phyloP scores from a whole-genome alignment of 2,329 filamentous ascomycete species.

The Trichoderma sp. region DNA sequence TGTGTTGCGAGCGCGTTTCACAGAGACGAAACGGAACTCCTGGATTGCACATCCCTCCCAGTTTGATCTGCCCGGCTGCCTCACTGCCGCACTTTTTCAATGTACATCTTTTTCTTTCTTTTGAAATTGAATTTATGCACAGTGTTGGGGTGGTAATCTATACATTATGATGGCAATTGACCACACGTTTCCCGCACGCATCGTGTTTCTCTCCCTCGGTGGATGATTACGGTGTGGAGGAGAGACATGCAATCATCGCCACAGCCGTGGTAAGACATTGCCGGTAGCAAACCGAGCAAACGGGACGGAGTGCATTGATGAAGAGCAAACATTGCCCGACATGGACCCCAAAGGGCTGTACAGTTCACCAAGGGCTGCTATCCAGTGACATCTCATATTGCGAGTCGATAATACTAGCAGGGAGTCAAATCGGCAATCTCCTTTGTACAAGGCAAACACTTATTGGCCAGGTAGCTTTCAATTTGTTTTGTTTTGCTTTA shows the following conservation, averaged over 20 bases:
- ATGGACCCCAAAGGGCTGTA: not conserved
- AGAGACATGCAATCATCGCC: not conserved
- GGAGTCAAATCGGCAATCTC: not conserved
- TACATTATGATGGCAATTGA: not conserved
- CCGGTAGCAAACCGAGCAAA: not conserved
- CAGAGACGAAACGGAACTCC: not conserved
- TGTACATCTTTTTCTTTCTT: too few relatives aligned
- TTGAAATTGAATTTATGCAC: not conserved
- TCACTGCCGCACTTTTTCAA: not conserved
- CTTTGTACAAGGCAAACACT: not conserved
- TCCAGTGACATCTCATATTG: not conserved
- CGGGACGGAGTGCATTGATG: not conserved
- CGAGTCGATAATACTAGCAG: not conserved
- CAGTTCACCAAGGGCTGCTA: not conserved
- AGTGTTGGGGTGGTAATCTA: not conserved
- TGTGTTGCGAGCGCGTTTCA: constrained; percentile 14
- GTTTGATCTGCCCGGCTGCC: not conserved
- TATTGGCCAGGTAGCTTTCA: not conserved
- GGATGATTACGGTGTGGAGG: too few relatives aligned
- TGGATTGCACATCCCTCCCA: not conserved
- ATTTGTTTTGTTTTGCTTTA: too few relatives aligned
- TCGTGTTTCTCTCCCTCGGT: not conserved
- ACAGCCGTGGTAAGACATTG: not conserved
- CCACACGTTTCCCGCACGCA: not conserved
- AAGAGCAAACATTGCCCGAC: not conserved